phyloP scores from a whole-genome alignment of 345 rosid species.

The Iberis pinnata region DNA sequence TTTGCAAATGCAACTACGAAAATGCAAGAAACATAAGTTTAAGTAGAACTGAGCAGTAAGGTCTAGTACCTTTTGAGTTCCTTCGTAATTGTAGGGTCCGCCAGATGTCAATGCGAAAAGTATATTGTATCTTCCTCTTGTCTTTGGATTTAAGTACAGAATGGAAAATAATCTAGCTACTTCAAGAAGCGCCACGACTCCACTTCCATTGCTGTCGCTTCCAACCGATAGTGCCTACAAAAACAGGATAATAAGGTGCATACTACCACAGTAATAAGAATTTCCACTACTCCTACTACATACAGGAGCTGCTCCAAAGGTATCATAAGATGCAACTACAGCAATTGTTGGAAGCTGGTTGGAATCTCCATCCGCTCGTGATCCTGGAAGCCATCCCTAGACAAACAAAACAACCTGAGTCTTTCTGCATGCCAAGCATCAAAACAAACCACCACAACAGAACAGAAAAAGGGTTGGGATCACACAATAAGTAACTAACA shows the following conservation, averaged over 20 bases:
- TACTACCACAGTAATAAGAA: slow-evolving; percentile 12
- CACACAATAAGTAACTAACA: background rate
- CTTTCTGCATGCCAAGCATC: background rate
- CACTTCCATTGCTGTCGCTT: slow-evolving; percentile 96
- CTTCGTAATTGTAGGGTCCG: slow-evolving; percentile 95
- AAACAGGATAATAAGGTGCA: slow-evolving; percentile 20
- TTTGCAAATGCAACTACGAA: slow-evolving; percentile 1
- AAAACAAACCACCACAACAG: background rate
- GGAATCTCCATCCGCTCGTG: slow-evolving; percentile 78
- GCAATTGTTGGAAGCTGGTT: slow-evolving; percentile 93
- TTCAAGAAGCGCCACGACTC: slow-evolving; percentile 89
- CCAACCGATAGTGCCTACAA: slow-evolving; percentile 89
- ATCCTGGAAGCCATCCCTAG: slow-evolving; percentile 96
- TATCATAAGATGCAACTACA: slow-evolving; percentile 88
- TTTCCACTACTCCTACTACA: slow-evolving; percentile 29
- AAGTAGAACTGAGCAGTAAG: slow-evolving; percentile 10
- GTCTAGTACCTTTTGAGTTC: slow-evolving; percentile 77
- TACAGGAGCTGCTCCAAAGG: slow-evolving; percentile 97
- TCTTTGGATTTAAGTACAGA: slow-evolving; percentile 87
- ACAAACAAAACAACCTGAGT: slow-evolving; percentile 20
- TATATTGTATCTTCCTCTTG: slow-evolving; percentile 88
- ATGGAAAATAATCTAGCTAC: slow-evolving; percentile 86
- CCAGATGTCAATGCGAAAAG: slow-evolving; percentile 93
- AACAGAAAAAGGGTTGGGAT: too few species aligned
- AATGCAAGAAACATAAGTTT: background rate